Percentiles rank a stretch among this genome's conserved stretches.
Conservation (phyloP, 345 rosid genomes). For the Leavenworthia alabamica region DNA sequence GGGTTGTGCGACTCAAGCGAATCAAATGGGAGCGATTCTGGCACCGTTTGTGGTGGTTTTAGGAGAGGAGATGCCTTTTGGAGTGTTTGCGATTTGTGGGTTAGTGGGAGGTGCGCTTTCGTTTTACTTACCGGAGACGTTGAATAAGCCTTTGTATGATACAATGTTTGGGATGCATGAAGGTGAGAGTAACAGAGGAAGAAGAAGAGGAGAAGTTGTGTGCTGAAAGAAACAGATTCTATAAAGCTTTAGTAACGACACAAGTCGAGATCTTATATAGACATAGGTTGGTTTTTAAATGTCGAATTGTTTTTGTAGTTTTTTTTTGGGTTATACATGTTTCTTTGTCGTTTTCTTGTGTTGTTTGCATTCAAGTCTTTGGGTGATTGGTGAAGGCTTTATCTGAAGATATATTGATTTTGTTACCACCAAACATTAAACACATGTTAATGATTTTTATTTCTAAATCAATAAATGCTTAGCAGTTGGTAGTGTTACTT, state of each 20-base stretch:
- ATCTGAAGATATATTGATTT: not conserved
- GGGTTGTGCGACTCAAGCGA: constrained; percentile 73
- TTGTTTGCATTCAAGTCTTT: not conserved
- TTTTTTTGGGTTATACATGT: not conserved
- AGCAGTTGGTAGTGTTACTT: not conserved
- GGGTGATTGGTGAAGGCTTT: not conserved
- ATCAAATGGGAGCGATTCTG: constrained; percentile 83
- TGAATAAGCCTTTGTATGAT: constrained; percentile 74
- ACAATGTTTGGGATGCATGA: constrained; percentile 73
- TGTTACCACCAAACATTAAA: not conserved
- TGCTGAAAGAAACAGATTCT: constrained; percentile 4
- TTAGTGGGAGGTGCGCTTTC: constrained; percentile 68
- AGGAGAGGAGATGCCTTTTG: constrained; percentile 64
- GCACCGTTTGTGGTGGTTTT: constrained; percentile 81
- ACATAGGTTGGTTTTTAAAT: not conserved
- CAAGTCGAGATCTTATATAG: not conserved
- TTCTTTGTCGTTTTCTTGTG: constrained; percentile 5
- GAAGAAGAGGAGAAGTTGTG: not conserved
- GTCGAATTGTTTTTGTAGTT: not conserved
- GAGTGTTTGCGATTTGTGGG: constrained; percentile 59
- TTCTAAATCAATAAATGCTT: not conserved
- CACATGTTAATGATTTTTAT: not conserved
- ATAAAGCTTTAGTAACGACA: not conserved
- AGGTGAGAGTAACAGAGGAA: constrained; percentile 41
- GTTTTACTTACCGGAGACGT: constrained; percentile 75